Evolutionary conservation across 1,139 yeast genomes (phyloP), one percentile per base, ranked within the genome.

Genomic region (Diutina rugosa): DNA sequence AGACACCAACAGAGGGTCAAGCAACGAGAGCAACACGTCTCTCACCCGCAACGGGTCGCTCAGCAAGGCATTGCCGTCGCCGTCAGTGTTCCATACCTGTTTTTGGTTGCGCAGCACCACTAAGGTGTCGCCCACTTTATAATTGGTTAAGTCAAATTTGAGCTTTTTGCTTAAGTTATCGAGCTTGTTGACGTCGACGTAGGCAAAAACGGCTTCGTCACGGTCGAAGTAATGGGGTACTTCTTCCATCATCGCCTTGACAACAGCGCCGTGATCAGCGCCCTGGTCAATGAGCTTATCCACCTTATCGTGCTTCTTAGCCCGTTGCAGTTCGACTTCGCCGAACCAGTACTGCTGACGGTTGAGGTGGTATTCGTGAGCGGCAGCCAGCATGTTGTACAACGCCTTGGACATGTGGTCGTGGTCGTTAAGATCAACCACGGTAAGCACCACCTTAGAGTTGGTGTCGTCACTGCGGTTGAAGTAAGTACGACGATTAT

Each of bases 391-490:
- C 55, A 81, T 68, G 57, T 73, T 71, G 60, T 73, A 74, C 16
- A 80, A 69, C 38, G 69, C 69, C 55, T 71, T 60, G 62, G 73
- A 72, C 54, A 79, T 66, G 14, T 59, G 64, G 47, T 63, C 64
- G 41, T 74, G 73, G 59, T 77, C 69, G 21, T 7, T n/a, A 9
- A 35, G 14, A 21, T 52, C 48, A 32, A 82, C 67, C 54, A 84
- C 71, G 2, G 81, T 72, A 28, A 85, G 70, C n/a, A 81, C 79
- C 6, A 85, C 75, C 60, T 77, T 79, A 56, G 79, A 80, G 6
- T 57, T 52, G 30, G 56, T 57, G 56, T 58, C 61, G 56, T 56
- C 56, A 49, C 18, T 51, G 29, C 73, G 70, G 55, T 72, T 69
- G 59, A 83, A 71, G 54, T 74, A 68, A n/a, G 62, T 57, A 1